These are phyloP conservation scores for Paracorniculantispora psalliotae DNA, from an alignment of 2,329 filamentous ascomycete genomes.

Conservation along the genomic window DNA sequence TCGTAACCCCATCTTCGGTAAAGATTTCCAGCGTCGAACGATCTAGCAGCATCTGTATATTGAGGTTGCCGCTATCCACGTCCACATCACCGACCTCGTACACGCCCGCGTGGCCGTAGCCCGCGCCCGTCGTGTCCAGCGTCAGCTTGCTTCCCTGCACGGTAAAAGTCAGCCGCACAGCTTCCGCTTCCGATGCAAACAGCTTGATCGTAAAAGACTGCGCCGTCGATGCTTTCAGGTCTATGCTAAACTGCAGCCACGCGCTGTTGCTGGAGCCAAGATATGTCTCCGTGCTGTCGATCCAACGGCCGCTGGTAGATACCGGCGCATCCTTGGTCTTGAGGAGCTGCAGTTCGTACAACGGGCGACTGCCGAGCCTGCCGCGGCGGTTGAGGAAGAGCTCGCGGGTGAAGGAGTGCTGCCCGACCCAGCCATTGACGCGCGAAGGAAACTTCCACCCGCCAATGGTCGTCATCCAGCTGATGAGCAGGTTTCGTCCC, in stretches of 20 bases:
- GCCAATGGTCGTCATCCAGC: conserved; percentile 24
- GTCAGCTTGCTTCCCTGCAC: conserved; percentile 19
- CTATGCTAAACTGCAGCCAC: conserved; percentile 6
- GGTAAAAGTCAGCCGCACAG: conserved; percentile 20
- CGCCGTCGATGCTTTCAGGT: conserved; percentile 22
- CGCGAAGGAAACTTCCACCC: conserved; percentile 23
- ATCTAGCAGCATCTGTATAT: conserved; percentile 27
- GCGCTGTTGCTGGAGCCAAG: too few relatives aligned
- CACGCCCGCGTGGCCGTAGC: conserved; percentile 24
- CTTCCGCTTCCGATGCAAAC: conserved; percentile 23
- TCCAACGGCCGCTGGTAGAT: too few relatives aligned
- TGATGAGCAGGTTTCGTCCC: conserved; percentile 23
- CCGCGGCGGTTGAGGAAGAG: conserved; percentile 25
- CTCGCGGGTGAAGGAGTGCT: conserved; percentile 26
- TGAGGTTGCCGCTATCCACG: conserved; percentile 19
- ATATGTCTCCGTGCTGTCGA: too few relatives aligned
- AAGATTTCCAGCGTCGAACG: conserved; percentile 26
- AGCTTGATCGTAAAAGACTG: conserved; percentile 22
- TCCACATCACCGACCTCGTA: conserved; percentile 22
- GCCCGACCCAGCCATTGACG: conserved; percentile 25
- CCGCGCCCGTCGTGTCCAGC: conserved; percentile 26
- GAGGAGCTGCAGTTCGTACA: conserved; percentile 21
- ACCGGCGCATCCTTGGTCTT: conserved; percentile 11
- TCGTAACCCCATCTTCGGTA: conserved; percentile 23
- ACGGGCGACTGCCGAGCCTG: conserved; percentile 23